Conservation (phyloP, 768 basidiomycete genomes). For the Russula foetens region DNA sequence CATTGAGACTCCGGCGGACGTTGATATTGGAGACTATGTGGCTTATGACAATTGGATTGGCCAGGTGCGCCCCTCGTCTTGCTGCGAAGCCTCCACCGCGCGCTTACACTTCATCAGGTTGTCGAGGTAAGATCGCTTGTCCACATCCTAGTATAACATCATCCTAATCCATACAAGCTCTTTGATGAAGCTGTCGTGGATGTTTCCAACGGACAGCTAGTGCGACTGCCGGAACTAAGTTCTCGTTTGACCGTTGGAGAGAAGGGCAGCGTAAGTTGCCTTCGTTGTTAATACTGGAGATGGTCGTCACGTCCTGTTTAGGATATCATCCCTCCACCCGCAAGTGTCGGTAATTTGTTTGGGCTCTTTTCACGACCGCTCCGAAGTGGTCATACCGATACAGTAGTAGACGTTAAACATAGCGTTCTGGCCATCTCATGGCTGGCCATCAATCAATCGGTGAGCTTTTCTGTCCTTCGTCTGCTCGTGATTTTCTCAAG, state of each 20-base stretch:
- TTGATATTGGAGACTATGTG: constrained; percentile 78
- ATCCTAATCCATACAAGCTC: constrained; percentile 40
- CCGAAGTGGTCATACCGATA: constrained; percentile 41
- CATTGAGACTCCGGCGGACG: constrained; percentile 46
- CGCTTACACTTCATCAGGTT: constrained; percentile 36
- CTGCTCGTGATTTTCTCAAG: constrained; percentile 4
- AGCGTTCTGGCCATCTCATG: constrained; percentile 76
- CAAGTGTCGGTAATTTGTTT: constrained; percentile 39
- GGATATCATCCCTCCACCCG: constrained; percentile 59
- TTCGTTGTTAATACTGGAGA: not conserved
- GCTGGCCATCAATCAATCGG: constrained; percentile 83
- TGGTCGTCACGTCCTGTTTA: constrained; percentile 25
- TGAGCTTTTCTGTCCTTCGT: constrained; percentile 28
- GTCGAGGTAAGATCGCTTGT: constrained; percentile 55
- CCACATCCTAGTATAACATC: not conserved
- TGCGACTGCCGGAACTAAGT: constrained; percentile 69
- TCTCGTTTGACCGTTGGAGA: constrained; percentile 72
- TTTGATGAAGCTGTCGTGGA: constrained; percentile 79
- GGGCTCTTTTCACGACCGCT: constrained; percentile 38
- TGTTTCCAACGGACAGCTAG: constrained; percentile 51
- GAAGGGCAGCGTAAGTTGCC: constrained; percentile 51
- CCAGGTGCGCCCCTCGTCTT: constrained; percentile 45
- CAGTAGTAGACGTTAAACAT: constrained; percentile 65
- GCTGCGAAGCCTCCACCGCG: constrained; percentile 10
- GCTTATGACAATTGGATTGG: constrained; percentile 83